These are phyloP conservation scores for Rhodosporidiobolus odoratus DNA, from an alignment of 768 basidiomycete species.

Conservation along the genomic window DNA sequence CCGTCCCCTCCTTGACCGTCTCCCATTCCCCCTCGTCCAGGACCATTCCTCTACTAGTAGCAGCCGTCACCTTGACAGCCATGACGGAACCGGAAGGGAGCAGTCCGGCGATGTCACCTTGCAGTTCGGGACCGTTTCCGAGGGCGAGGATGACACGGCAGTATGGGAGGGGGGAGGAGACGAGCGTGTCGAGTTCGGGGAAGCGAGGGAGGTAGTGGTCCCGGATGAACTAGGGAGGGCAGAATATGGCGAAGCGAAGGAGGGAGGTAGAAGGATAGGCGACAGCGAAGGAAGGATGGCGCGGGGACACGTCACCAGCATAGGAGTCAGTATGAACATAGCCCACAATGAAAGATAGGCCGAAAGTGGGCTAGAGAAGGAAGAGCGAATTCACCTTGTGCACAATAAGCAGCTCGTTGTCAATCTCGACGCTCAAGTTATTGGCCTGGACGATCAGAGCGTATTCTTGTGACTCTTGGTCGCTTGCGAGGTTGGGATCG, in stretches of 20 bases:
- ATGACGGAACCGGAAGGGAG: slow-evolving; percentile 86
- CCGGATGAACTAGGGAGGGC: slow-evolving; percentile 72
- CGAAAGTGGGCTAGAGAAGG: too few species aligned
- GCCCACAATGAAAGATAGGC: too few species aligned
- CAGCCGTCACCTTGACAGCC: slow-evolving; percentile 92
- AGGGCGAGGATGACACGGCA: slow-evolving; percentile 83
- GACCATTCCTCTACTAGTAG: slow-evolving; percentile 73
- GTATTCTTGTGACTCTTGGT: slow-evolving; percentile 91
- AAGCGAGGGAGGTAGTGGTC: slow-evolving; percentile 94
- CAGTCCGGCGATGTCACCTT: slow-evolving; percentile 64
- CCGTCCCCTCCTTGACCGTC: slow-evolving; percentile 76
- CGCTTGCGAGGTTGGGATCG: slow-evolving; percentile 68
- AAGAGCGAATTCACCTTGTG: slow-evolving; percentile 64
- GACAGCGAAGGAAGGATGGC: background rate
- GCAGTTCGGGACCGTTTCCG: slow-evolving; percentile 60
- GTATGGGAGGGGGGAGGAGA: slow-evolving; percentile 84
- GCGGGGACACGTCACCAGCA: too few species aligned
- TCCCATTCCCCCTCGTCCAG: slow-evolving; percentile 68
- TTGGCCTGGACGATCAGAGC: slow-evolving; percentile 93
- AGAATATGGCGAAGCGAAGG: background rate
- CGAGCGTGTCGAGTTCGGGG: slow-evolving; percentile 92
- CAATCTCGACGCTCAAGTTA: slow-evolving; percentile 94
- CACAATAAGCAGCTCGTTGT: slow-evolving; percentile 94
- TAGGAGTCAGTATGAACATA: too few species aligned
- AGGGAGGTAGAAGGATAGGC: background rate